Percentiles rank a stretch among this genome's conserved stretches.
Evolutionary conservation across 805 yeast species (phyloP).

Genomic region (Nadsonia fulvescens): DNA sequence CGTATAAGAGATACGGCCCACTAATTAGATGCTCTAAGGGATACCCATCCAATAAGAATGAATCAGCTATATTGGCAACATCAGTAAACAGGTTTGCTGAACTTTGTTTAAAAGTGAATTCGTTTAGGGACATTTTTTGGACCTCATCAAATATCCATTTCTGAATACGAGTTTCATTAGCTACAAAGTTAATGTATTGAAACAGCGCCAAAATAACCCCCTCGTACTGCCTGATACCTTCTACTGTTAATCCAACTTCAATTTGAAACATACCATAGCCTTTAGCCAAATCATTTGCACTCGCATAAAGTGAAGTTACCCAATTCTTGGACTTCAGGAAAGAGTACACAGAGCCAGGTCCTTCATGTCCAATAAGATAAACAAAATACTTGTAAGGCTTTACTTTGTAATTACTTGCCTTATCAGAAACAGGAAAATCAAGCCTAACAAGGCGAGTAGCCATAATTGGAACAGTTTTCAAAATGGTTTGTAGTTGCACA

Average conservation of each 20-base stretch:
- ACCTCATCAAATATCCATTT: slow-evolving; percentile 67
- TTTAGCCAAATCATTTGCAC: slow-evolving; percentile 32
- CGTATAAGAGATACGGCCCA: slow-evolving; percentile 30
- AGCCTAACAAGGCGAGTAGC: slow-evolving; percentile 51
- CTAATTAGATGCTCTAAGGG: slow-evolving; percentile 52
- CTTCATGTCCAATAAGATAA: slow-evolving; percentile 85
- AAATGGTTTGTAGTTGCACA: slow-evolving; percentile 32
- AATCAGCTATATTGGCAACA: slow-evolving; percentile 46
- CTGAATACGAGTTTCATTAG: slow-evolving; percentile 44
- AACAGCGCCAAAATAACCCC: slow-evolving; percentile 42
- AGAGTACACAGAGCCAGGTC: slow-evolving; percentile 64
- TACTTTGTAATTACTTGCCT: slow-evolving; percentile 42
- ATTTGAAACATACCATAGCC: slow-evolving; percentile 50
- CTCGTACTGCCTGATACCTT: slow-evolving; percentile 43
- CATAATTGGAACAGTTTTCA: slow-evolving; percentile 67
- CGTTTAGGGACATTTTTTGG: slow-evolving; percentile 42
- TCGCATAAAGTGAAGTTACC: slow-evolving; percentile 65
- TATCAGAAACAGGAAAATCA: slow-evolving; percentile 60
- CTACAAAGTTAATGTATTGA: slow-evolving; percentile 49
- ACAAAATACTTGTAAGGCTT: slow-evolving; percentile 55
- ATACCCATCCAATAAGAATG: slow-evolving; percentile 35
- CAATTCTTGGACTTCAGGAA: slow-evolving; percentile 54
- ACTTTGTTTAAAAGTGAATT: slow-evolving; percentile 69
- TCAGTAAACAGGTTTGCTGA: slow-evolving; percentile 44
- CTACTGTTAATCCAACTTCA: slow-evolving; percentile 55